Conservation (phyloP, 805 yeast genomes). For the Yarrowia alimentaria region DNA sequence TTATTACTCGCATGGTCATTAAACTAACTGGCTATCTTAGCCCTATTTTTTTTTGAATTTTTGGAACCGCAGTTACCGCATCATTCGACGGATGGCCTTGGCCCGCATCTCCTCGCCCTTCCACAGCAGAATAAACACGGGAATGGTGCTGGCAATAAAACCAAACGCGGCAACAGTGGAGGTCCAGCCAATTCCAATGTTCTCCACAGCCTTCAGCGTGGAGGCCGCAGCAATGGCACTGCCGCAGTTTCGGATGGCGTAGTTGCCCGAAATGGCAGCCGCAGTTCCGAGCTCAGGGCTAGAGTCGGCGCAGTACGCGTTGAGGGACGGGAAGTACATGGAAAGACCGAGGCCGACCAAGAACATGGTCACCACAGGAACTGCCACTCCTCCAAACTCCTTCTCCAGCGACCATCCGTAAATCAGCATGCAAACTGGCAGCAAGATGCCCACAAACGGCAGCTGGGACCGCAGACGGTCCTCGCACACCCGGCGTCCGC, state of each 20-base stretch:
- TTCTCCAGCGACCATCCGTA: constrained; percentile 56
- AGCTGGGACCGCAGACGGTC: constrained; percentile 49
- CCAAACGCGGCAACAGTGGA: constrained; percentile 50
- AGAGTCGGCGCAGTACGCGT: constrained; percentile 59
- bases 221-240: constrained; percentile 54
- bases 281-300: constrained; percentile 52
- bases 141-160: constrained; percentile 31
- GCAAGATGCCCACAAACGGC: constrained; percentile 45
- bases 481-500: constrained; percentile 52
- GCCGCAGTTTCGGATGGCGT: constrained; percentile 50
- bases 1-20: too few species aligned
- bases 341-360: constrained; percentile 53
- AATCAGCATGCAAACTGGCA: constrained; percentile 48
- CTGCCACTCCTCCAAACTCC: constrained; percentile 53
- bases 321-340: constrained; percentile 50
- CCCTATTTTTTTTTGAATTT: background rate
- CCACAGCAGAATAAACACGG: constrained; percentile 25
- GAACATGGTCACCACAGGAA: constrained; percentile 53
- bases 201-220: constrained; percentile 46
- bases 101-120: constrained; percentile 25
- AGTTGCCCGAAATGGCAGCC: constrained; percentile 57
- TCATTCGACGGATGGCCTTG: constrained; percentile 19
- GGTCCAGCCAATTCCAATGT: constrained; percentile 59
- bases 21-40: too few species aligned
- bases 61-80: background rate